phyloP scores from a whole-genome alignment of 257 asterid species.

The Lycium ferocissimum region DNA sequence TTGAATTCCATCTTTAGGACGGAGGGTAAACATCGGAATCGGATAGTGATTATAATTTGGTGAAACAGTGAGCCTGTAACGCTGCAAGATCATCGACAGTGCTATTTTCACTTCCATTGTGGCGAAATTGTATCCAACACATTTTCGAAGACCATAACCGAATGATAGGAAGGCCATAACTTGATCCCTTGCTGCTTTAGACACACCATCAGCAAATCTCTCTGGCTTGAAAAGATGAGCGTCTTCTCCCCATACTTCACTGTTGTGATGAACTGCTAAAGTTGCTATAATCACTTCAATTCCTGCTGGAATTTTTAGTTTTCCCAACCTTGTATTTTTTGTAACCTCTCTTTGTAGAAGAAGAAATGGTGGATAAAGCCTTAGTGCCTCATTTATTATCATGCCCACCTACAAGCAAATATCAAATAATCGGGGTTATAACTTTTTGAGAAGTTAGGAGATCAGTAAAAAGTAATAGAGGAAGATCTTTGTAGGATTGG shows the following conservation, averaged over 20 bases:
- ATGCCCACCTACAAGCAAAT: conserved; percentile 48
- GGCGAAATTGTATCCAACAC: conserved; percentile 65
- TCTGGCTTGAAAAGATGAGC: conserved; percentile 58
- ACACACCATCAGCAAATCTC: conserved; percentile 52
- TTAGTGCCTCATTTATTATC: conserved; percentile 62
- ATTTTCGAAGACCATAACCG: conserved; percentile 73
- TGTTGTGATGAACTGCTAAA: conserved; percentile 71
- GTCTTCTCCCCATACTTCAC: conserved; percentile 68
- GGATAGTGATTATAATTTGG: conserved; percentile 61
- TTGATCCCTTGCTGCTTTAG: conserved; percentile 48
- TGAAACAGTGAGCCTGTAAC: conserved; percentile 50
- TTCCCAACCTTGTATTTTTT: conserved; percentile 48
- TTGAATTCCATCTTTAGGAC: conserved; percentile 61
- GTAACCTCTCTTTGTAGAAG: conserved; percentile 41
- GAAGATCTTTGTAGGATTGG: no score
- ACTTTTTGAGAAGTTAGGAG: no score
- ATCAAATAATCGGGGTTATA: background rate
- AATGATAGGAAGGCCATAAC: conserved; percentile 60
- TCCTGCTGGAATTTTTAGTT: conserved; percentile 47
- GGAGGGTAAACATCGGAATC: conserved; percentile 52
- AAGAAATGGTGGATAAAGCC: conserved; percentile 73
- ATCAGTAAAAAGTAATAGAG: no score
- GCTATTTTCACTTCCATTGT: conserved; percentile 57
- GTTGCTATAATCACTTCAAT: conserved; percentile 56
- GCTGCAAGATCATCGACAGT: conserved; percentile 69